These are phyloP conservation scores for Hyparrhenia diplandra DNA, from an alignment of 176 grass and related monocot species.

Conservation along the genomic window DNA sequence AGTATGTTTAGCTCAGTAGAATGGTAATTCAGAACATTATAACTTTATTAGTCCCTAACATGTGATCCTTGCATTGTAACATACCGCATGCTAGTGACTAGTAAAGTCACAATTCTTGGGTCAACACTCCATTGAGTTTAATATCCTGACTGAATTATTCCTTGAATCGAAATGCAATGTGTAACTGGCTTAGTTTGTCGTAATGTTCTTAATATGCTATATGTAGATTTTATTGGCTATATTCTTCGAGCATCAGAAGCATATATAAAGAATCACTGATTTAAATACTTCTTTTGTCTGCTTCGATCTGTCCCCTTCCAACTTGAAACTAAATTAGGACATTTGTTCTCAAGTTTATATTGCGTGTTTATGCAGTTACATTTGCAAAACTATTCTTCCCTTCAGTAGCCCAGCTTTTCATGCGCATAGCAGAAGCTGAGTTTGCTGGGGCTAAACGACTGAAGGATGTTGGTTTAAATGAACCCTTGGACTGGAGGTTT, in stretches of 20 bases:
- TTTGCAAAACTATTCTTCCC: constrained; percentile 88
- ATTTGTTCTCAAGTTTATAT: neutral
- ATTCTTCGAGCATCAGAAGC: neutral
- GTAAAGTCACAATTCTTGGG: neutral
- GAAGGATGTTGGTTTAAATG: constrained; percentile 60
- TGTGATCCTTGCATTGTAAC: neutral
- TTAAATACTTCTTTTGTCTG: neutral
- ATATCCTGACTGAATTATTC: neutral
- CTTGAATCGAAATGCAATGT: too few relatives aligned
- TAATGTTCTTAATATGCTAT: neutral
- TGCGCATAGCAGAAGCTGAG: constrained; percentile 72
- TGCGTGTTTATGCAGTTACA: constrained; percentile 43
- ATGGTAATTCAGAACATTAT: too few relatives aligned
- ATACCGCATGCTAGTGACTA: neutral
- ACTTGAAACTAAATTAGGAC: neutral
- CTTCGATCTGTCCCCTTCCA: neutral
- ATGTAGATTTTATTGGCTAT: neutral
- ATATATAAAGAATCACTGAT: neutral
- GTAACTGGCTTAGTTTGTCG: too few relatives aligned
- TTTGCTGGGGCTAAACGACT: constrained; percentile 46
- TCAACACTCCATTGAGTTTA: neutral
- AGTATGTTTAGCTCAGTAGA: too few relatives aligned
- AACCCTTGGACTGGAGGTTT: constrained; percentile 39
- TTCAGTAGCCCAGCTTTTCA: constrained; percentile 56
- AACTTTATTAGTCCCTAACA: neutral